Evolutionary conservation across 169 alveolate species (phyloP), one percentile per base, ranked within the genome.

Genomic region (Cryptosporidium baileyi): DNA sequence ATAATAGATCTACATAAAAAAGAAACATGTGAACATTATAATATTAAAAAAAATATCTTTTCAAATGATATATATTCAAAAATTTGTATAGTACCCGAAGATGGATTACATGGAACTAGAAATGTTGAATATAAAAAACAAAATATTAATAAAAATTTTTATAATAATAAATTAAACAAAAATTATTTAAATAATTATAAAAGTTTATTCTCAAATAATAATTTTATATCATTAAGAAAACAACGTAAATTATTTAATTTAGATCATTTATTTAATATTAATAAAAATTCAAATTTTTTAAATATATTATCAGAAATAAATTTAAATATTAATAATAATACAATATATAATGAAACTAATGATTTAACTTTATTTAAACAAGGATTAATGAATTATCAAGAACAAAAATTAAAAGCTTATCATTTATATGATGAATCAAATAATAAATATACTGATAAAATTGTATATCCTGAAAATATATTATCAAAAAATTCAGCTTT

Each of bases 61-160:
- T 47, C 59, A 47, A 38, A 43, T 9, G 63, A 30, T 51, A 28
- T 45, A 28, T 65, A 45, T 51, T 47, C 81, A 22, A 65, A 32
- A 32, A 65, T 65, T 22, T 65, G 81, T 30, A 28, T 51, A 65
- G 61, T 65, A 32, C 81, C 81, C 5, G 81, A 65, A 49, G 81
- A 49, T 5, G 81, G 81, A 15, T 49, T 65, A 19, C 81, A 65
- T 49, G 81, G 81, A 32, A 17, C 15, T 0, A 65, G 81, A 26
- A 62, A 47, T 2, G 28, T 28, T 34, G n/a, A 44, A 22, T 5
- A 45, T 30, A 26, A 2, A 40, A 26, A 3, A 65, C 5, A 17
- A 28, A 65, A 65, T 47, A 26, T 11, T 47, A 6, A 3, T 47
- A 47, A 47, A 47, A 47, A n/a, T n/a, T n/a, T n/a, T n/a, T n/a